Conservation (phyloP, 2,329 filamentous ascomycete species). For the Stemphylium lycopersici region DNA sequence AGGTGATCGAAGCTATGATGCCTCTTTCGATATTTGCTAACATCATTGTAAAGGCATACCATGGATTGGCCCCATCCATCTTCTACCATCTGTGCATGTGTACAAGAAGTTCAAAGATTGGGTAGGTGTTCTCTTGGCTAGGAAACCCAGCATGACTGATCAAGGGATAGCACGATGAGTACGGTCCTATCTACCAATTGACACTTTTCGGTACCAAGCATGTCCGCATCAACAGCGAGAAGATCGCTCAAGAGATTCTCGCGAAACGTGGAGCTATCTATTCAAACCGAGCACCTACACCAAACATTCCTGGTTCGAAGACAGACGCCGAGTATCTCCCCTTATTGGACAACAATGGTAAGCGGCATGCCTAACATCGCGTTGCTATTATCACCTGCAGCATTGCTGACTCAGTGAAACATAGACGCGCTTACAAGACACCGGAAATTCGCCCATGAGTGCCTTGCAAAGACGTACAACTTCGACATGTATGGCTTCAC, state of each 20-base stretch:
- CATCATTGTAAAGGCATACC: background rate
- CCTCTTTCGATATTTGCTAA: background rate
- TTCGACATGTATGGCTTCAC: conserved; percentile 9
- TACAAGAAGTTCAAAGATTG: conserved; percentile 5
- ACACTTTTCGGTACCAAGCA: conserved; percentile 1
- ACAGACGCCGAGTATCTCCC: conserved; percentile 3
- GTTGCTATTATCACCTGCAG: background rate
- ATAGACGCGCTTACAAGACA: conserved; percentile 2
- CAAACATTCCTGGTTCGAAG: conserved; percentile 6
- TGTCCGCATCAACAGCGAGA: conserved; percentile 4
- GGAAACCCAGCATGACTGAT: background rate
- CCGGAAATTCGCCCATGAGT: conserved; percentile 4
- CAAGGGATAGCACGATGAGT: background rate
- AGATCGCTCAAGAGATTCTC: conserved; percentile 4
- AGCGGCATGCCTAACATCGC: background rate
- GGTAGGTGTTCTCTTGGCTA: background rate
- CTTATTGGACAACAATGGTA: conserved; percentile 3
- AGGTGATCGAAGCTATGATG: background rate
- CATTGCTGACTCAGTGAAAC: background rate
- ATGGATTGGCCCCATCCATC: conserved; percentile 2
- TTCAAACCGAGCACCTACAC: conserved; percentile 2
- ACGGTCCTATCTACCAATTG: conserved; percentile 4
- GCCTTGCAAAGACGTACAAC: conserved; percentile 4
- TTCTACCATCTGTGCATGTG: conserved; percentile 1
- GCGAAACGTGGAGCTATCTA: conserved; percentile 6